Conservation (phyloP, 2,329 filamentous ascomycete genomes). For the Emergomyces pasteurianus region DNA sequence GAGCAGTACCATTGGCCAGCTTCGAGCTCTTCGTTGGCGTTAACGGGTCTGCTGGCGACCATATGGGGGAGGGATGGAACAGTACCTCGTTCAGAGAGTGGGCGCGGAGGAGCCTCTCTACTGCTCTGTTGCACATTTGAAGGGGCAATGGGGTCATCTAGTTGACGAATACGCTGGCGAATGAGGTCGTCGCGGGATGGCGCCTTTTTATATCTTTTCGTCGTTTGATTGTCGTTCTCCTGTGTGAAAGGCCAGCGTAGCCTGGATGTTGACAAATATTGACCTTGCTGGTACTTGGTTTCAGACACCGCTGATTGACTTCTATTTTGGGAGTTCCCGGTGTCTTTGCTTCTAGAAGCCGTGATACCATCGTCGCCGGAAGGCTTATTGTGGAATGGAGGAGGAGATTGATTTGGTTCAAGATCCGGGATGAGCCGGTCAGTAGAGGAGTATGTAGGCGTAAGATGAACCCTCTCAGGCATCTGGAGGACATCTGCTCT, state of each 20-base stretch:
- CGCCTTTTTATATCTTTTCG: background rate
- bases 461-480: background rate
- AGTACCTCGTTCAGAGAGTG: background rate
- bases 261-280: background rate
- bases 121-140: background rate
- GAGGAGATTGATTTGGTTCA: background rate
- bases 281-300: background rate
- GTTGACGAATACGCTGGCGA: slow-evolving; percentile 3
- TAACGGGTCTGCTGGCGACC: background rate
- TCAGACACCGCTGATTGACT: background rate
- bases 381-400: background rate
- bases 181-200: slow-evolving; percentile 2
- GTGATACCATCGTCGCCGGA: background rate
- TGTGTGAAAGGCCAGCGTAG: background rate
- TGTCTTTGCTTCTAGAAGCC: background rate
- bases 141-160: background rate
- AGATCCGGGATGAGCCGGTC: background rate
- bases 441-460: background rate
- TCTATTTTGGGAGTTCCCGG: background rate
- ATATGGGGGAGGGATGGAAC: background rate
- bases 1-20: slow-evolving; percentile 4
- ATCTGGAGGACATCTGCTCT: background rate
- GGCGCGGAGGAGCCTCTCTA: background rate
- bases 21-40: slow-evolving; percentile 5
- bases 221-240: background rate